A percentile compares a stretch with the other conserved stretches of the same genome.
phyloP scores from a whole-genome alignment of 1,139 yeast genomes.

The Eremothecium cymbalariae region DNA sequence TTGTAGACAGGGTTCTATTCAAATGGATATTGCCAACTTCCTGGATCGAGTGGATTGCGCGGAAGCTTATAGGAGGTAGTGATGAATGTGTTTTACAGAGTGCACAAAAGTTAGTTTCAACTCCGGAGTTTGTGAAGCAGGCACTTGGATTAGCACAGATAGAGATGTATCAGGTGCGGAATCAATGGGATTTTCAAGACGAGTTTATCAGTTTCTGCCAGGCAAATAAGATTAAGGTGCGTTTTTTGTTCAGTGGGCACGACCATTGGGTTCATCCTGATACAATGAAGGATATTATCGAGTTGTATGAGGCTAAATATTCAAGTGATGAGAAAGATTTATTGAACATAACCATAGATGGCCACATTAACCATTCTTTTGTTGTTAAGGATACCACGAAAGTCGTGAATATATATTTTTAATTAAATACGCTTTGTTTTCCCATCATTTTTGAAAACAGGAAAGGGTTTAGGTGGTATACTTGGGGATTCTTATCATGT shows the following conservation, averaged over 20 bases:
- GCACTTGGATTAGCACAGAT: conserved; percentile 46
- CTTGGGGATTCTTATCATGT: too few species aligned
- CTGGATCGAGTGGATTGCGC: conserved; percentile 14
- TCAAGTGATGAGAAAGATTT: conserved; percentile 3
- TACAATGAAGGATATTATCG: conserved; percentile 40
- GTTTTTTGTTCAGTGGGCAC: conserved; percentile 46
- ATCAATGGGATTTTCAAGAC: conserved; percentile 30
- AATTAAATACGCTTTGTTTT: conserved; percentile 1
- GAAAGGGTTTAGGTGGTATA: too few species aligned
- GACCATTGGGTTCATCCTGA: conserved; percentile 56
- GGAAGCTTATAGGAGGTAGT: conserved; percentile 13
- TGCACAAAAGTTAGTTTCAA: conserved; percentile 37
- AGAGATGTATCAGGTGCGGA: conserved; percentile 44
- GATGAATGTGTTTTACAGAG: conserved; percentile 36
- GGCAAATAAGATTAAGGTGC: conserved; percentile 33
- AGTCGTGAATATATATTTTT: conserved; percentile 15
- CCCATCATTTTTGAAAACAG: too few species aligned
- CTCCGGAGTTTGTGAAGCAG: conserved; percentile 42
- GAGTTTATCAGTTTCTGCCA: conserved; percentile 41
- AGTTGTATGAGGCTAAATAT: conserved; percentile 31
- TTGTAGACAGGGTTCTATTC: conserved; percentile 13
- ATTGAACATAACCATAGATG: conserved; percentile 11
- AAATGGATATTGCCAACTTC: conserved; percentile 17
- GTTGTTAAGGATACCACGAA: conserved; percentile 15
- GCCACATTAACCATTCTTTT: conserved; percentile 19